Base-by-base conservation (phyloP, 495 filamentous ascomycete genomes). In the Neurospora sp. region DNA sequence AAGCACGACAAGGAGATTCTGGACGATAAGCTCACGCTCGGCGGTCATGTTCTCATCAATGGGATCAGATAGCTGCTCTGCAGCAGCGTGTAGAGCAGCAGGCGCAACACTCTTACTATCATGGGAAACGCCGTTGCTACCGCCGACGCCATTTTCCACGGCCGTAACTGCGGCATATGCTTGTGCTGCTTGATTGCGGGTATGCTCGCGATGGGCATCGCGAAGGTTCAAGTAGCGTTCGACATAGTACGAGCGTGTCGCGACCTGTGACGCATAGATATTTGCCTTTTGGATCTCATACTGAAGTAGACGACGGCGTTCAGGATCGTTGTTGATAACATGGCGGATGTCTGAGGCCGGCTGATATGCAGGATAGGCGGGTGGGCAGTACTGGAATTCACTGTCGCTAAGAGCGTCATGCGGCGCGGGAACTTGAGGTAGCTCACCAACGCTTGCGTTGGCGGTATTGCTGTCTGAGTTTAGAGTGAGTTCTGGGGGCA, bases 281-380 rank as follows among this genome's bases (percentile, higher is more conserved):
- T 94, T 95, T 27, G 89, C 89, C 76, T 93, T 94, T 77, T 96
- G 93, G 31, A 96, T 94, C 76, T 96, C 92, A 70, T 88, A 91
- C 69, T 94, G 92, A 3, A 94, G 84, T 5, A 85, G 83, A 9
- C 85, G 83, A 4, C 86, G 84, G n/a, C 84, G 81, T 39, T 75
- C 72, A 12, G 79, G 79, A 20, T 82, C 78, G 40, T 77, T 77
- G n/a, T 75, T 75, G 39, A 84, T 70, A 4, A 76, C 73, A 14
- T 79, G 82, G 22, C 82, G 80, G 35, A 85, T 74, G 70, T 86
- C 83, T 48, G 79, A 75, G 8, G 80, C 70, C 0, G 79, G 76
- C 45, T 82, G 82, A 9, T 78, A 69, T 1, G 73, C 41, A 3
- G 79, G 76, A 53, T 81, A 82, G 3, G 74, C 72, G 4, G 83